Evolutionary conservation across 306 rosid genomes (phyloP).

Genomic region (Arachis stenosperma): DNA sequence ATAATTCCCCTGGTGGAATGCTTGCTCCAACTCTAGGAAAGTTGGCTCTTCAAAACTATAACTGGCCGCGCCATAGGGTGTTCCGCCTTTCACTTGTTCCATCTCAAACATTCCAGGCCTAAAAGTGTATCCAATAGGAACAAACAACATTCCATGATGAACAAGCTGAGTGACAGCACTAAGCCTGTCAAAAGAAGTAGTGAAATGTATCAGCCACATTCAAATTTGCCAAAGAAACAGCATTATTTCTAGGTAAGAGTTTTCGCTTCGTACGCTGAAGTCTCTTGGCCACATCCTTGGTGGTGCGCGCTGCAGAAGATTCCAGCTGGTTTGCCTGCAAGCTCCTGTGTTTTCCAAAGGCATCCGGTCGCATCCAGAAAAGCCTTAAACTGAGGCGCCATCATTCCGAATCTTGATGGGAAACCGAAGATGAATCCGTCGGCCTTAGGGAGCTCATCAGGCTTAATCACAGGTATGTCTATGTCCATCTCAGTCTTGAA

Average conservation of each 20-base stretch:
- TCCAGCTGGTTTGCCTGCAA: slow-evolving; percentile 76
- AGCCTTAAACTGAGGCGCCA: slow-evolving; percentile 41
- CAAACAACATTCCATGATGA: slow-evolving; percentile 76
- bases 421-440: slow-evolving; percentile 73
- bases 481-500: slow-evolving; percentile 63
- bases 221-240: background rate
- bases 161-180: slow-evolving; percentile 75
- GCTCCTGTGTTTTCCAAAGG: slow-evolving; percentile 70
- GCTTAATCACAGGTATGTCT: slow-evolving; percentile 55
- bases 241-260: background rate
- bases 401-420: slow-evolving; percentile 79
- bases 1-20: slow-evolving; percentile 72
- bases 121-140: slow-evolving; percentile 72
- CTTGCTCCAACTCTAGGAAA: slow-evolving; percentile 66
- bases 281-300: slow-evolving; percentile 83
- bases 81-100: slow-evolving; percentile 67
- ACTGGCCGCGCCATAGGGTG: slow-evolving; percentile 78
- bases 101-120: slow-evolving; percentile 73
- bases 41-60: slow-evolving; percentile 67
- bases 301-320: slow-evolving; percentile 67
- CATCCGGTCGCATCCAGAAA: slow-evolving; percentile 62
- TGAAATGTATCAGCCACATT: background rate
- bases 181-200: slow-evolving; percentile 41
- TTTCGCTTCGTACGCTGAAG: slow-evolving; percentile 55
- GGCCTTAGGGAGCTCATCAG: slow-evolving; percentile 60